Base-by-base conservation (phyloP, 768 basidiomycete species). In the Trametes maxima region DNA sequence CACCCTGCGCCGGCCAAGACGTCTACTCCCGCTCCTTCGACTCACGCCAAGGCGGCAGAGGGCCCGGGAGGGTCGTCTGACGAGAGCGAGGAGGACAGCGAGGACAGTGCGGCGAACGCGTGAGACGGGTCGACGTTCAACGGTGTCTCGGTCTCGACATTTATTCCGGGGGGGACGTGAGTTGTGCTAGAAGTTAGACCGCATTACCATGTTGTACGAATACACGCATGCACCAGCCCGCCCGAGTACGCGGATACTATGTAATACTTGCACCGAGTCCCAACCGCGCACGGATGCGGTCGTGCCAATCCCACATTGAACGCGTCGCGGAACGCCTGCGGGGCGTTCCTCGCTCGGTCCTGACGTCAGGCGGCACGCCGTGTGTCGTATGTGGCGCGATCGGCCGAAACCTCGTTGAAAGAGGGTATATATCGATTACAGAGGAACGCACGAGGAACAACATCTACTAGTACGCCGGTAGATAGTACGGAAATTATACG, bases 351-450 rank as follows among this genome's bases (percentile, higher is more conserved):
- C 28, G 28, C 28, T 33, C 28, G 28, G 4, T 3, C 3, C 28
- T 33, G 28, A 33, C 28, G 28, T 33, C 28, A 33, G 28, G 28
- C 28, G 28, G 28, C 28, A 33, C 4, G 28, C 3, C 28, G 28
- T n/a, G n/a, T n/a, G n/a, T 33, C 28, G 28, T 33, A n/a, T 67
- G 73, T 1, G 65, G 74, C 14, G 48, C 44, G 19, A 55, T 78
- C 21, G 62, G 39, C 45, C 48, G 68, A 24, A 65, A 66, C 11
- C 40, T 44, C 5, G 59, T 77, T 43, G 14, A 49, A 14, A 35
- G 72, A n/a, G 28, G 24, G 2, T 69, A 72, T 53, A 49, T 55
- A 62, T 55, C 60, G 37, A 54, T 60, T 63, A 58, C 51, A 57
- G 1, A n/a, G 22, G 10, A 2, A 19, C 35, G 28, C 43, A 49